Evolutionary conservation across 805 yeast genomes (phyloP).

Genomic region (Grigorovia jiainica): DNA sequence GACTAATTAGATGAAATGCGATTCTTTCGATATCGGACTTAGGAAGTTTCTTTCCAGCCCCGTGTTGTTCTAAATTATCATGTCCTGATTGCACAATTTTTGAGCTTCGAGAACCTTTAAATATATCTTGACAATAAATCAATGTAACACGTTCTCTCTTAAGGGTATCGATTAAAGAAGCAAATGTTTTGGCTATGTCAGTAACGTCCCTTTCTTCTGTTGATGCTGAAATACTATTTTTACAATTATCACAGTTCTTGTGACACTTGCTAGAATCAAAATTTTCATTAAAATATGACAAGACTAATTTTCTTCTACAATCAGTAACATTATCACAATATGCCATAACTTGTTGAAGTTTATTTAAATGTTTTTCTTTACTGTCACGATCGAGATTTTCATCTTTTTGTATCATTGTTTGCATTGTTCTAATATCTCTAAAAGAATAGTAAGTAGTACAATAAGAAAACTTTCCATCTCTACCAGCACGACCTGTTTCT

Average conservation of each 20-base stretch:
- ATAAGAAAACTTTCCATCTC: conserved; percentile 80
- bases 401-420: conserved; percentile 71
- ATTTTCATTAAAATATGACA: conserved; percentile 82
- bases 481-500: conserved; percentile 97
- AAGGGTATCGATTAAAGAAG: conserved; percentile 47
- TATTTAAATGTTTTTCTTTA: conserved; percentile 68
- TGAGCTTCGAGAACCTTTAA: conserved; percentile 61
- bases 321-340: conserved; percentile 89
- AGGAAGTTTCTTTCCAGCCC: conserved; percentile 54
- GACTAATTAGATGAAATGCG: conserved; percentile 65
- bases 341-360: conserved; percentile 75
- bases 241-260: conserved; percentile 81
- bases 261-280: conserved; percentile 61
- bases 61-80: conserved; percentile 50
- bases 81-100: conserved; percentile 58
- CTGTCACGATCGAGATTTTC: conserved; percentile 53
- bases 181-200: conserved; percentile 46
- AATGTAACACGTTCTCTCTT: conserved; percentile 61
- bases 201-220: conserved; percentile 63
- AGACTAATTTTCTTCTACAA: conserved; percentile 82
- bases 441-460: conserved; percentile 79
- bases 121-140: conserved; percentile 74
- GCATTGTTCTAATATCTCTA: conserved; percentile 70
- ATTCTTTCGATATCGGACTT: conserved; percentile 72
- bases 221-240: conserved; percentile 33